Evolutionary conservation across 2,329 filamentous ascomycete species (phyloP).

Genomic region (Curvularia sp.): DNA sequence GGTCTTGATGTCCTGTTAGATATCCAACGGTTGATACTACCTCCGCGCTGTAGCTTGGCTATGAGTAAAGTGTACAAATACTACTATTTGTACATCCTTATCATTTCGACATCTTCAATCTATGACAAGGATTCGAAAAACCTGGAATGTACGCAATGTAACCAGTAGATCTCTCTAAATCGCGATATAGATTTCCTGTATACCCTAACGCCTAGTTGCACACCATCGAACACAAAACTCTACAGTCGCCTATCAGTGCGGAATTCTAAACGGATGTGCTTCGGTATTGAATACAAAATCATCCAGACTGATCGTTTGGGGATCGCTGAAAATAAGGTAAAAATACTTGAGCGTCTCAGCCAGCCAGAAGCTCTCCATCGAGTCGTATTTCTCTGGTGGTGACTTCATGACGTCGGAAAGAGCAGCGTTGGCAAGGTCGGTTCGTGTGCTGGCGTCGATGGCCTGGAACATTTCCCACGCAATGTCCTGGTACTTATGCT

Average conservation of each 20-base stretch:
- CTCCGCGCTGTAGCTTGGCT: background rate
- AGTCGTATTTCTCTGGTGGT: constrained; percentile 43
- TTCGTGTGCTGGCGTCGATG: constrained; percentile 52
- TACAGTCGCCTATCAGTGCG: background rate
- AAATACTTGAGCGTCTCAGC: constrained; percentile 60
- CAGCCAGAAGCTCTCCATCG: constrained; percentile 61
- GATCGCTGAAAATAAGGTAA: constrained; percentile 56
- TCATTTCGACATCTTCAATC: background rate
- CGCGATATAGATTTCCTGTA: background rate
- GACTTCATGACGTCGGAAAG: constrained; percentile 54
- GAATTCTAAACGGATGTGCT: constrained; percentile 53
- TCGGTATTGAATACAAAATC: constrained; percentile 58
- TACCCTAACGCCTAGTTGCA: background rate
- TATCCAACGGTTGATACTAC: background rate
- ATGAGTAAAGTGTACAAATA: background rate
- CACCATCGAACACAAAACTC: background rate
- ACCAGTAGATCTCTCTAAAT: background rate
- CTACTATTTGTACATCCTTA: background rate
- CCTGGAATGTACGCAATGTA: background rate
- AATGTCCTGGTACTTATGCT: constrained; percentile 53
- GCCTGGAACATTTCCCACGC: constrained; percentile 60
- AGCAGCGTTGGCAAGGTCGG: constrained; percentile 55
- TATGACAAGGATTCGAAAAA: background rate
- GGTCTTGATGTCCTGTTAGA: background rate
- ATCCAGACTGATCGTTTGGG: constrained; percentile 53